Evolutionary conservation across 2,329 filamentous ascomycete species (phyloP).

Genomic region (Beauveria asiatica): DNA sequence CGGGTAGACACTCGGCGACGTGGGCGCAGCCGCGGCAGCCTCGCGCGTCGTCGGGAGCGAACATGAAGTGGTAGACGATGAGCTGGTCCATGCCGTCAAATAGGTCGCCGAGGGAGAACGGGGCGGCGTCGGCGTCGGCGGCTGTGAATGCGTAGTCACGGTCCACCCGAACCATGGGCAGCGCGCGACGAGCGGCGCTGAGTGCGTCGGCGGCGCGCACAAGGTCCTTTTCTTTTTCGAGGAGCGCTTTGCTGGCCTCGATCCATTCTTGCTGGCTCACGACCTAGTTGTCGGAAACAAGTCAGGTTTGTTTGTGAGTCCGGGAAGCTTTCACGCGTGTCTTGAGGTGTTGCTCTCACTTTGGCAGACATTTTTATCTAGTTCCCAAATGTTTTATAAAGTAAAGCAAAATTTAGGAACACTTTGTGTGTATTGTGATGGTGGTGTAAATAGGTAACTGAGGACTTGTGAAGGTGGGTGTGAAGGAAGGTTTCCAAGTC

Average conservation of each 20-base stretch:
- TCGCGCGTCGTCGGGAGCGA: slow-evolving; percentile 23
- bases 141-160: slow-evolving; percentile 27
- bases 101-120: slow-evolving; percentile 21
- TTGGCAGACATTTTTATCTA: slow-evolving; percentile 10
- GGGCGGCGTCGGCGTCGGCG: slow-evolving; percentile 18
- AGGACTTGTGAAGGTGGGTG: no score
- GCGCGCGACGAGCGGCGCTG: slow-evolving; percentile 22
- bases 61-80: slow-evolving; percentile 40
- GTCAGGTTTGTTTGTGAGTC: neutral
- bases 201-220: slow-evolving; percentile 22
- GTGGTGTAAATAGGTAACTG: no score
- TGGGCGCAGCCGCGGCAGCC: slow-evolving; percentile 33
- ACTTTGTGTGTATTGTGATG: no score
- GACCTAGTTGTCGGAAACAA: slow-evolving; percentile 16
- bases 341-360: slow-evolving; percentile 7
- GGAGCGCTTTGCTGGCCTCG: slow-evolving; percentile 23
- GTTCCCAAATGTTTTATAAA: no score
- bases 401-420: no score
- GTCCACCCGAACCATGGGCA: slow-evolving; percentile 32
- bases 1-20: slow-evolving; percentile 29
- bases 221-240: slow-evolving; percentile 27
- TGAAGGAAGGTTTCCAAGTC: neutral
- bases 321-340: neutral
- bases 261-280: slow-evolving; percentile 27
- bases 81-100: slow-evolving; percentile 28